Conservation (phyloP, 2,329 filamentous ascomycete genomes). For the Ilyonectria sp. region DNA sequence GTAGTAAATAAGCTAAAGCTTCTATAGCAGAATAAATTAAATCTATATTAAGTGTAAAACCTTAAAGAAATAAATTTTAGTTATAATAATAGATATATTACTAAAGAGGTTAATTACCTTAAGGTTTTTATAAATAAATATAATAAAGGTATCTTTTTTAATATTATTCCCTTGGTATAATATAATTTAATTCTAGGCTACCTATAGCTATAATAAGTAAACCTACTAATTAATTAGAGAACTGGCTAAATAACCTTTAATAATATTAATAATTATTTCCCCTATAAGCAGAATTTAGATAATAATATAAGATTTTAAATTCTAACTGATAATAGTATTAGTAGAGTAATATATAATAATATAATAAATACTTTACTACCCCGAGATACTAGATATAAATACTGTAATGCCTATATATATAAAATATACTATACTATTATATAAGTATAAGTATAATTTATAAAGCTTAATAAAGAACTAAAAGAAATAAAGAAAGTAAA, state of each 20-base stretch:
- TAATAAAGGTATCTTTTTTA: neutral
- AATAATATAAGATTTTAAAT: conserved; percentile 2
- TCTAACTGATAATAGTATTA: neutral
- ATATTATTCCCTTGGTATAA: neutral
- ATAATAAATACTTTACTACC: neutral
- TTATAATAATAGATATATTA: conserved; percentile 9
- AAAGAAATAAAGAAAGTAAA: too few relatives aligned
- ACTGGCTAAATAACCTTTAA: neutral
- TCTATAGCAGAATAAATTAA: neutral
- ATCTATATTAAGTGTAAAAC: neutral
- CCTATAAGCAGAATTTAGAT: neutral
- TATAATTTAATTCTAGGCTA: neutral
- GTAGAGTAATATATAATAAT: neutral
- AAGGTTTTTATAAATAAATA: neutral
- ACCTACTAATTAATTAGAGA: neutral
- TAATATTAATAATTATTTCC: neutral
- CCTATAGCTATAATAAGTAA: neutral
- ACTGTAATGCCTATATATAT: neutral
- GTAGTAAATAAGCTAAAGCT: conserved; percentile 4
- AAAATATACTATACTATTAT: neutral
- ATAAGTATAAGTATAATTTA: too few relatives aligned
- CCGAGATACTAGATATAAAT: neutral
- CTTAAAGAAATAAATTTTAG: neutral
- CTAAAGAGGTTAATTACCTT: neutral
- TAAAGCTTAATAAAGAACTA: too few relatives aligned